phyloP scores from a whole-genome alignment of 306 rosid genomes.

The Fragaria iinumae region DNA sequence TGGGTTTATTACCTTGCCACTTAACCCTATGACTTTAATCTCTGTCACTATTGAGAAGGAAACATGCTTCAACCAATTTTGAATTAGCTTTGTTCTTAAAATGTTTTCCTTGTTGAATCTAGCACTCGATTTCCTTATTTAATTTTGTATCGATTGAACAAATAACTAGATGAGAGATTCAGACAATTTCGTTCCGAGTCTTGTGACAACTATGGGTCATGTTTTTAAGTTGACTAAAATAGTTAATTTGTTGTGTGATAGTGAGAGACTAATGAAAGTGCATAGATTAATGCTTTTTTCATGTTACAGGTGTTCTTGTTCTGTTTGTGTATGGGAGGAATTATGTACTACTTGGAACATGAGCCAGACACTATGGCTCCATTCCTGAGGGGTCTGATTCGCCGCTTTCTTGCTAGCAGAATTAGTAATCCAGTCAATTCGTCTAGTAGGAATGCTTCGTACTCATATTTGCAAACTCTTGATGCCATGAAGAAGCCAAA shows the following conservation, averaged over 20 bases:
- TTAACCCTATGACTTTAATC: background rate
- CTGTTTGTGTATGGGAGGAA: slow-evolving; percentile 89
- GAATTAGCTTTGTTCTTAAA: too few relatives aligned
- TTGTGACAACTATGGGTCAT: background rate
- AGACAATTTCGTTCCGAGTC: background rate
- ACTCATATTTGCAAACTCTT: slow-evolving; percentile 57
- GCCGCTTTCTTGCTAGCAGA: slow-evolving; percentile 95
- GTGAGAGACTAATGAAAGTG: background rate
- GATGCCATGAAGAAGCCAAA: slow-evolving; percentile 55
- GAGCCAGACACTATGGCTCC: slow-evolving; percentile 99
- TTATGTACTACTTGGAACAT: slow-evolving; percentile 89
- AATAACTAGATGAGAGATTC: background rate
- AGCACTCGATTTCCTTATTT: background rate
- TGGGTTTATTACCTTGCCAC: background rate
- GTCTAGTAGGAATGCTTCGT: slow-evolving; percentile 41
- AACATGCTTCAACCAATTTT: background rate
- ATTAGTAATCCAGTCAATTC: slow-evolving; percentile 72
- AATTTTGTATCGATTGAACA: background rate
- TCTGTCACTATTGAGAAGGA: background rate
- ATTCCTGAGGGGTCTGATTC: slow-evolving; percentile 80
- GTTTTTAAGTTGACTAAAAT: background rate
- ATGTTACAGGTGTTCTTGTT: slow-evolving; percentile 70
- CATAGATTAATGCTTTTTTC: slow-evolving; percentile 5
- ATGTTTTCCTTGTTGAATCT: background rate
- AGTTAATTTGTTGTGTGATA: background rate